Evolutionary conservation across 2,329 filamentous ascomycete genomes (phyloP).

Genomic region (Teratosphaeria zuluensis): DNA sequence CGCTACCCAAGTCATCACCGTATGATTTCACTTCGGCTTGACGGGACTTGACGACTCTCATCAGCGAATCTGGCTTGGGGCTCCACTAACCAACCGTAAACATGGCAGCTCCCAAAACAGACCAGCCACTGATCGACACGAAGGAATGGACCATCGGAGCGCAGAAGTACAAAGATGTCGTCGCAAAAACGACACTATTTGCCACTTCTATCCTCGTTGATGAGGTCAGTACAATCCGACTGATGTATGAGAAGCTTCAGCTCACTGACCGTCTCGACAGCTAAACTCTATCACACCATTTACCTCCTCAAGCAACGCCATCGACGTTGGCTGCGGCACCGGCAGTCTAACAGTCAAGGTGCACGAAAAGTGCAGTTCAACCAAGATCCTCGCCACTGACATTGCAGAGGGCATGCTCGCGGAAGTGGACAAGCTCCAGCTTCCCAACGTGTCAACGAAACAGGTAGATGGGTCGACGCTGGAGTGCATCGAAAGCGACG

Average conservation of each 20-base stretch:
- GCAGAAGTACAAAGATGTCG: not conserved
- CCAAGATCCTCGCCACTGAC: constrained; percentile 1
- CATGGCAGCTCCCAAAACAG: not conserved
- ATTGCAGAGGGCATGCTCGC: constrained; percentile 1
- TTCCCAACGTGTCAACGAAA: not conserved
- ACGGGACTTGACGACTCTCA: too few relatives aligned
- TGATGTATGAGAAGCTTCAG: too few relatives aligned
- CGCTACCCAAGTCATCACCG: too few relatives aligned
- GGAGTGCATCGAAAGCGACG: not conserved
- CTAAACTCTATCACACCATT: not conserved
- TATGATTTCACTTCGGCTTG: too few relatives aligned
- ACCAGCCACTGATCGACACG: not conserved
- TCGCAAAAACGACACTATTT: not conserved
- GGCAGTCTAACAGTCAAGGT: not conserved
- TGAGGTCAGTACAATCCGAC: not conserved
- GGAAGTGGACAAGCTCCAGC: not conserved
- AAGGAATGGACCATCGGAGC: not conserved
- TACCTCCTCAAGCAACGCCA: not conserved
- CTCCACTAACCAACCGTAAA: not conserved
- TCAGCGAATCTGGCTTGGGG: not conserved
- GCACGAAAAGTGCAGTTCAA: not conserved
- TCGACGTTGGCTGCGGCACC: not conserved
- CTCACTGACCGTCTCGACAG: not conserved
- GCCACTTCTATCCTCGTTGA: not conserved
- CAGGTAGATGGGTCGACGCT: not conserved